Evolutionary conservation across 2,329 filamentous ascomycete genomes (phyloP), one percentile per base, ranked within the genome.

Genomic region (Calonectria fujianensis): DNA sequence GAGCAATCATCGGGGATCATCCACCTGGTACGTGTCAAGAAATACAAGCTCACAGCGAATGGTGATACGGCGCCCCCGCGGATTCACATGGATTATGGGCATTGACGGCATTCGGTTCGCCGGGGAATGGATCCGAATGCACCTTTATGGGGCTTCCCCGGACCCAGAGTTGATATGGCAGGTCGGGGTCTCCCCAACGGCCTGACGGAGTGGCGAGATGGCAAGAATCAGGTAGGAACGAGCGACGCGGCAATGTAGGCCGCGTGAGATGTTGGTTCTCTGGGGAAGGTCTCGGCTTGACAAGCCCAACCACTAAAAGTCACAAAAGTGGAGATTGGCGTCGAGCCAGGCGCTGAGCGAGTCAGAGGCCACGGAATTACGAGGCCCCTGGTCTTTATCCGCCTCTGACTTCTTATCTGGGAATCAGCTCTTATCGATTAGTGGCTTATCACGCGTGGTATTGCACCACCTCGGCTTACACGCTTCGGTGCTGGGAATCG

Each of bases 361-460:
- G 41, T 61, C 57, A 61, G 35, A 24, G 57, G 18, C 8, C 32
- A 4, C 29, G 11, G 8, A 27, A 27, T 39, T 37, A 7, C 5
- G 4, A 39, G 16, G n/a, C 32, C 31, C 57, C 35, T 29, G 57
- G 35, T 41, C 35, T n/a, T 39, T 61, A 61, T 61, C 57, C 57
- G 57, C 32, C n/a, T 27, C 13, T 1, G 35, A 27, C 35, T 61
- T 35, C 57, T 61, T 61, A 41, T 61, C 35, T 14, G 13, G 57
- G 57, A 41, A 18, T 18, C 35, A 24, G 32, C 45, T 61, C 35
- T 61, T 61, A 61, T 61, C 57, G 35, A 61, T 41, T 41, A 24
- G 20, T 24, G 45, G 45, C 24, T 9, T 29, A 29, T 31, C 51
- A 6, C 27, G 16, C 16, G 32, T 9, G 14, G n/a, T 32, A 7